Conservation (phyloP, 225 moss, liverwort and hornwort species). For the Rhytidiadelphus loreus region DNA sequence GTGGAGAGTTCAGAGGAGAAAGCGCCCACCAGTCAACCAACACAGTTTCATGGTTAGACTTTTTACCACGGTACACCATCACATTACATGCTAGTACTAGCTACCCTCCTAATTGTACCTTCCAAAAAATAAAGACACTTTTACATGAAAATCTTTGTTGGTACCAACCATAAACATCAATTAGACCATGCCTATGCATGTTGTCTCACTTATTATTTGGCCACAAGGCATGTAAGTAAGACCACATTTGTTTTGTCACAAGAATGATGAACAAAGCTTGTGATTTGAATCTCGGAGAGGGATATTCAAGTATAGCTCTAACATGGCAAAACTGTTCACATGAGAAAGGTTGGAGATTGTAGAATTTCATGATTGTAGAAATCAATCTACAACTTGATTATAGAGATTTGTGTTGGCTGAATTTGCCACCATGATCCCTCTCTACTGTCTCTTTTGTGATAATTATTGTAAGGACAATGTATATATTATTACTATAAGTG, state of each 20-base stretch:
- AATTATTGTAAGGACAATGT: neutral
- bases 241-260: neutral
- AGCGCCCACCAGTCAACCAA: neutral
- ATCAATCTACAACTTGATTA: neutral
- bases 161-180: neutral
- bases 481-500: neutral
- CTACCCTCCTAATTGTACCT: neutral
- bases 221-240: rapidly evolving
- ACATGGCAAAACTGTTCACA: neutral
- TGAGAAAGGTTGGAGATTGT: neutral
- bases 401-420: neutral
- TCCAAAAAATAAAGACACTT: neutral
- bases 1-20: neutral
- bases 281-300: rapidly evolving
- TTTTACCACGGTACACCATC: neutral
- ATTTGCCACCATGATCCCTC: rapidly evolving
- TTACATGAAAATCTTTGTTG: neutral
- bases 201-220: neutral
- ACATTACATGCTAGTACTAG: no score
- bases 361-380: neutral
- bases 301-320: rapidly evolving
- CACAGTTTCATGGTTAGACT: neutral
- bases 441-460: neutral
- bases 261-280: neutral
- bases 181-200: neutral